Conservation (phyloP, 2,329 filamentous ascomycete genomes). For the Sarocladiaceae sp. region DNA sequence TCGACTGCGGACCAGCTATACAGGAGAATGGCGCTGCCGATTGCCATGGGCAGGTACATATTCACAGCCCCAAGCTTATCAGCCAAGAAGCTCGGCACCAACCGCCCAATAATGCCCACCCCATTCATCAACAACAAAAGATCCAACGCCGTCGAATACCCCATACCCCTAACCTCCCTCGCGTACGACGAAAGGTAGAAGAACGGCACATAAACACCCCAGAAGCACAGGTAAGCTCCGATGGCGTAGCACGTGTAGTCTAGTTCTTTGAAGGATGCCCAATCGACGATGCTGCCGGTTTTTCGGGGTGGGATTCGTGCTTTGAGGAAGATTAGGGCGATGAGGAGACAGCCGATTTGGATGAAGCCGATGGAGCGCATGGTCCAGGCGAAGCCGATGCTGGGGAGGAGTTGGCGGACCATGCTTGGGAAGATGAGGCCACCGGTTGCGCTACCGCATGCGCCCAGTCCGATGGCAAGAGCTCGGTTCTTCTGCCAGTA, state of each 20-base stretch:
- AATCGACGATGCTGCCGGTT: conserved; percentile 37
- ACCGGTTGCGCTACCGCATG: conserved; percentile 55
- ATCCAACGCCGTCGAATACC: conserved; percentile 47
- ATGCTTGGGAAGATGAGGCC: conserved; percentile 51
- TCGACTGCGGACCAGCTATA: conserved; percentile 57
- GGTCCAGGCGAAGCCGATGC: conserved; percentile 43
- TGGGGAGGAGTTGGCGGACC: conserved; percentile 22
- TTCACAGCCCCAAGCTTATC: conserved; percentile 56
- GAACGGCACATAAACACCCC: conserved; percentile 20
- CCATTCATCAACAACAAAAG: conserved; percentile 60
- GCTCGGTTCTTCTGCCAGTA: conserved; percentile 57
- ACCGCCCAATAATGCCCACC: conserved; percentile 52
- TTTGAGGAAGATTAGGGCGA: conserved; percentile 34
- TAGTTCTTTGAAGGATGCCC: conserved; percentile 39
- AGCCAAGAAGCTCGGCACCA: conserved; percentile 53
- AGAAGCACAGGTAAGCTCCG: conserved; percentile 25
- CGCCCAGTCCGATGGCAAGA: conserved; percentile 58
- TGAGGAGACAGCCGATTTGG: conserved; percentile 37
- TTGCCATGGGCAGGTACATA: conserved; percentile 44
- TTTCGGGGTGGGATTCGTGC: conserved; percentile 37
- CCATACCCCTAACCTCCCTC: conserved; percentile 28
- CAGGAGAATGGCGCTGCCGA: conserved; percentile 32
- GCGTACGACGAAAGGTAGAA: conserved; percentile 40
- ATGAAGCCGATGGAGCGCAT: conserved; percentile 59
- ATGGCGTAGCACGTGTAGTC: conserved; percentile 39